A percentile compares a stretch with the other conserved stretches of the same genome.
Evolutionary conservation across 2,329 filamentous ascomycete species (phyloP).

Genomic region (Cephalotrichum gorgonifer): DNA sequence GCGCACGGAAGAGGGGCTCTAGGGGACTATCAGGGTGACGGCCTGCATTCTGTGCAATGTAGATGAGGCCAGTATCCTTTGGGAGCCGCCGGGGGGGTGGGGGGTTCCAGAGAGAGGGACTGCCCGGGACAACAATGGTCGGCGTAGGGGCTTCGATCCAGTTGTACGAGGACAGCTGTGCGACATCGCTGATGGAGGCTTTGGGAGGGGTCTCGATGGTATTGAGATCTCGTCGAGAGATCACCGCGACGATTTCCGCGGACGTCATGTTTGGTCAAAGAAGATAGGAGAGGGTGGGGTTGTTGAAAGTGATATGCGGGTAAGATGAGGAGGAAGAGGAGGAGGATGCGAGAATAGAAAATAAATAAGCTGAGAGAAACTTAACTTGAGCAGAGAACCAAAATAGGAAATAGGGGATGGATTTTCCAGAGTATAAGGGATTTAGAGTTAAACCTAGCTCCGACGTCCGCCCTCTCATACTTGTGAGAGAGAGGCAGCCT

Average conservation of each 20-base stretch:
- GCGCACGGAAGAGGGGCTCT: constrained; percentile 34
- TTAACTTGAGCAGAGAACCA: no score
- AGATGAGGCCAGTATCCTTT: constrained; percentile 28
- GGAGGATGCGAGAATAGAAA: no score
- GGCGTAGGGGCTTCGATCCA: constrained; percentile 30
- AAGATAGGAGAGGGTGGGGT: no score
- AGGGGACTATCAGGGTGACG: constrained; percentile 30
- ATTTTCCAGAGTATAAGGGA: no score
- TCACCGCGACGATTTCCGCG: background rate
- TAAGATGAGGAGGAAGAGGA: no score
- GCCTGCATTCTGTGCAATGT: constrained; percentile 33
- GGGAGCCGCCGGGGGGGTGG: constrained; percentile 15
- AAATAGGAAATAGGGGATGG: no score
- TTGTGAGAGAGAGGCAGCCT: no score
- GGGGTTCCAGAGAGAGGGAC: constrained; percentile 25
- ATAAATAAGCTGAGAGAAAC: no score
- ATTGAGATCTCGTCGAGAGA: background rate
- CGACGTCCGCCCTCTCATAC: no score
- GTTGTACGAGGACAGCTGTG: constrained; percentile 36
- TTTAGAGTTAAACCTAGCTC: no score
- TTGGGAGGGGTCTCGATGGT: background rate
- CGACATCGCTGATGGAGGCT: constrained; percentile 23
- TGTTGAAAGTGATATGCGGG: no score
- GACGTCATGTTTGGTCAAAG: no score
- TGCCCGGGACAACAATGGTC: constrained; percentile 34